Evolutionary conservation across 129 eudicot genomes (phyloP), one percentile per base, ranked within the genome.

Genomic region (Calendula officinalis): DNA sequence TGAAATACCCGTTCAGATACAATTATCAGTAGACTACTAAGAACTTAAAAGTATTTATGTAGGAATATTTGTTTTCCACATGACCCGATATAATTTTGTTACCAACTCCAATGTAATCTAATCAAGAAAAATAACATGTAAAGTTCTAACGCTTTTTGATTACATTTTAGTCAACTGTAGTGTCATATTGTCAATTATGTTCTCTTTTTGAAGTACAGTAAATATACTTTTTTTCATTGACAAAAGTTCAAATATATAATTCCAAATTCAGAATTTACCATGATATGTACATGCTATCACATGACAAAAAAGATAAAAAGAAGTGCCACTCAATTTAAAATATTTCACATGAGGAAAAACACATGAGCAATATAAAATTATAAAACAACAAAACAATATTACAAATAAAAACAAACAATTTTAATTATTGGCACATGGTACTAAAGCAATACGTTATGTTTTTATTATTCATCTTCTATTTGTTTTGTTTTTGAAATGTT

Each of bases 351-450:
- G 75, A 70, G 68, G 53, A 37, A 42, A 40, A 59, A 60, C n/a
- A 38, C 68, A 70, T 60, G 75, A 38, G 4, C 40, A 47, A 12
- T 70, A 47, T 41, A 36, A 12, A 37, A 70, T 17, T 47, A 59
- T 6, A 30, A 3, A 40, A 7, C 27, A 49, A 17, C 22, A 14
- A 47, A 45, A 62, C 27, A 9, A 62, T 43, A 27, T 14, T 37
- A 47, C 36, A 60, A 60, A 70, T 60, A 39, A 39, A 60, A 60
- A 49, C 61, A 48, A 70, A 39, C 33, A 3, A 46, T 3, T 30
- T 70, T 49, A 49, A 38, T 70, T 70, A 60, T 49, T 39, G 32
- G 60, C 75, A 51, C 75, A 70, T 70, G 75, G 52, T 48, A 38
- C 58, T 27, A 35, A 49, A 17, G 13, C 47, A 30, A n/a, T n/a